Conservation (phyloP, 768 basidiomycete genomes). For the Neoboletus subvelutipes region DNA sequence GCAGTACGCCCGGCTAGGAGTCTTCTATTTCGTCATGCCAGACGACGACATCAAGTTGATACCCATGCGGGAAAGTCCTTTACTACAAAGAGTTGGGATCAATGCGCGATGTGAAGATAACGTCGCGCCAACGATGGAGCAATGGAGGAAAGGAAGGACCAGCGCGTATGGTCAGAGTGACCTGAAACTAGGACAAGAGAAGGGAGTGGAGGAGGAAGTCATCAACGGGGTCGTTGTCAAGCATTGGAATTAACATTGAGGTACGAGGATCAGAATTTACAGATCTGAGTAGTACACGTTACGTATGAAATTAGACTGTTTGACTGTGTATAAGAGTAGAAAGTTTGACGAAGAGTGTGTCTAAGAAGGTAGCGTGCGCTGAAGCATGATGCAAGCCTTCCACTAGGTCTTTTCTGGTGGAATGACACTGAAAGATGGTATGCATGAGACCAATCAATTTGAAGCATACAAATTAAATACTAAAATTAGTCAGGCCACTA, state of each 20-base stretch:
- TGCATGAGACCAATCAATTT: neutral
- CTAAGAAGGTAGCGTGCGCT: neutral
- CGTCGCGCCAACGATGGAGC: constrained; percentile 50
- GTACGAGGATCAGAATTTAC: neutral
- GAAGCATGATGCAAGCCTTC: neutral
- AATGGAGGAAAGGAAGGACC: constrained; percentile 52
- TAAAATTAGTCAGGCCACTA: neutral
- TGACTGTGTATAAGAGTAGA: neutral
- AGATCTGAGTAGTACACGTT: neutral
- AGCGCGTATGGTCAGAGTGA: constrained; percentile 50
- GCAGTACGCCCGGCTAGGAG: constrained; percentile 48
- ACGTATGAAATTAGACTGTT: neutral
- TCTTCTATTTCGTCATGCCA: constrained; percentile 56
- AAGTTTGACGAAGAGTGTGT: no score
- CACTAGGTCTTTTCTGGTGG: no score
- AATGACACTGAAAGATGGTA: neutral
- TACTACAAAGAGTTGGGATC: constrained; percentile 47
- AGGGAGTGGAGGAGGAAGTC: constrained; percentile 53
- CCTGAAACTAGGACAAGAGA: constrained; percentile 40
- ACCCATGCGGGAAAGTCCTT: constrained; percentile 47
- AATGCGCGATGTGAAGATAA: constrained; percentile 36
- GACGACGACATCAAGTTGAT: constrained; percentile 50
- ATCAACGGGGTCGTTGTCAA: constrained; percentile 55
- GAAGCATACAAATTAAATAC: neutral
- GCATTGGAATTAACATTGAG: constrained; percentile 46